Conservation (phyloP, 2,329 filamentous ascomycete species). For the Aureobasidium sp. region DNA sequence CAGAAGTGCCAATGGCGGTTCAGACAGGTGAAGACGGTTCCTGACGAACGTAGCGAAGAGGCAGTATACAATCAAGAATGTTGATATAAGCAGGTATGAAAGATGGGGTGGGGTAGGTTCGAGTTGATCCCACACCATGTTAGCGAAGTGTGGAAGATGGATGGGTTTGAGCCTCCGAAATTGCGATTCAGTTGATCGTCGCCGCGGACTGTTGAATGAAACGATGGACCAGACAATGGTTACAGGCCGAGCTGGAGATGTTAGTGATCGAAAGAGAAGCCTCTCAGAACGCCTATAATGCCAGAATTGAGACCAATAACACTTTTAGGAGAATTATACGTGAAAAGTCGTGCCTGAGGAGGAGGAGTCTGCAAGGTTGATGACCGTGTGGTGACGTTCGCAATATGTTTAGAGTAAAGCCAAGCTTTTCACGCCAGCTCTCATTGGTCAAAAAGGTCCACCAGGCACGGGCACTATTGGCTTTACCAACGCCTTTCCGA, state of each 20-base stretch:
- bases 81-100: slow-evolving; percentile 35
- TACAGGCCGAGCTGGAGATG: neutral
- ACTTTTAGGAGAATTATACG: neutral
- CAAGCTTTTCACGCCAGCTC: neutral
- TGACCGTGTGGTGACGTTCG: neutral
- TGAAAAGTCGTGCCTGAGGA: neutral
- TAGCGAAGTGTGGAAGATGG: neutral
- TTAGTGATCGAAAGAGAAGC: neutral
- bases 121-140: slow-evolving; percentile 35
- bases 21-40: slow-evolving; percentile 40
- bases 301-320: neutral
- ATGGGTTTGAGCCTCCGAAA: neutral
- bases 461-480: neutral
- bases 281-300: neutral
- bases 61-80: slow-evolving; percentile 38
- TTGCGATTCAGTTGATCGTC: slow-evolving; percentile 7
- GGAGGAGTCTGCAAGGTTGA: neutral
- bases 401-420: neutral
- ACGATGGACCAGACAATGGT: neutral
- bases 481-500: neutral
- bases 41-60: slow-evolving; percentile 38
- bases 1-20: slow-evolving; percentile 39
- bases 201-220: neutral
- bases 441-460: neutral
- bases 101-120: slow-evolving; percentile 38